Percentiles rank a stretch among this genome's conserved stretches.
These are phyloP conservation scores for Globisporangium paddicum DNA, from an alignment of 352 stramenopile species.

Conservation along the genomic window DNA sequence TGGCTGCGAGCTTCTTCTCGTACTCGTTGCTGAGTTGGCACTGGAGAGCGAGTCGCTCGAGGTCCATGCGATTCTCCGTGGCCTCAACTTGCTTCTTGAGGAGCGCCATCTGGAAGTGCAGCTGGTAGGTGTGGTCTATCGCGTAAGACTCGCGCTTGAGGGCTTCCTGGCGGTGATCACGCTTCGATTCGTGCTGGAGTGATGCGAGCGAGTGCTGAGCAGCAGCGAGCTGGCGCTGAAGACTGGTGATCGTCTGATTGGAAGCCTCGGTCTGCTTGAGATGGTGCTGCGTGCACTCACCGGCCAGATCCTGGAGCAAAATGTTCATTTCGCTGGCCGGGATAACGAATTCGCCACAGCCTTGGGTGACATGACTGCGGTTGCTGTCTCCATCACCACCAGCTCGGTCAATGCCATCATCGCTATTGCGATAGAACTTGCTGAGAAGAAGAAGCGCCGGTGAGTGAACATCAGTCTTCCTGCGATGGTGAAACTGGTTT, in stretches of 20 bases:
- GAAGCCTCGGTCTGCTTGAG: background rate
- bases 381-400: background rate
- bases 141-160: constrained; percentile 40
- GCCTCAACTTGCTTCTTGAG: constrained; percentile 24
- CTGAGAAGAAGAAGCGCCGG: constrained; percentile 3
- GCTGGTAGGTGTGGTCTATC: constrained; percentile 32
- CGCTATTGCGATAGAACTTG: constrained; percentile 6
- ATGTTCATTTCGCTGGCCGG: constrained; percentile 14
- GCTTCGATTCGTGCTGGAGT: background rate
- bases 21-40: constrained; percentile 48
- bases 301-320: constrained; percentile 13
- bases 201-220: background rate
- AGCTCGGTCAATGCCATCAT: too few relatives aligned
- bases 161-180: constrained; percentile 19
- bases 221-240: background rate
- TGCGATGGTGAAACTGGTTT: background rate
- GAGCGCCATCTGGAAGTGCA: constrained; percentile 37
- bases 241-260: background rate
- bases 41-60: constrained; percentile 37
- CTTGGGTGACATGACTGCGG: too few relatives aligned
- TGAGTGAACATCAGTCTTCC: background rate
- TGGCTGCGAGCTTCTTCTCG: constrained; percentile 45
- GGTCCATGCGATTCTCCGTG: constrained; percentile 21
- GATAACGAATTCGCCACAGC: constrained; percentile 14
- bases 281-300: constrained; percentile 1